Percentiles rank a stretch among this genome's conserved stretches.
phyloP scores from a whole-genome alignment of 2,329 filamentous ascomycete species.

The Aphanocladium album region DNA sequence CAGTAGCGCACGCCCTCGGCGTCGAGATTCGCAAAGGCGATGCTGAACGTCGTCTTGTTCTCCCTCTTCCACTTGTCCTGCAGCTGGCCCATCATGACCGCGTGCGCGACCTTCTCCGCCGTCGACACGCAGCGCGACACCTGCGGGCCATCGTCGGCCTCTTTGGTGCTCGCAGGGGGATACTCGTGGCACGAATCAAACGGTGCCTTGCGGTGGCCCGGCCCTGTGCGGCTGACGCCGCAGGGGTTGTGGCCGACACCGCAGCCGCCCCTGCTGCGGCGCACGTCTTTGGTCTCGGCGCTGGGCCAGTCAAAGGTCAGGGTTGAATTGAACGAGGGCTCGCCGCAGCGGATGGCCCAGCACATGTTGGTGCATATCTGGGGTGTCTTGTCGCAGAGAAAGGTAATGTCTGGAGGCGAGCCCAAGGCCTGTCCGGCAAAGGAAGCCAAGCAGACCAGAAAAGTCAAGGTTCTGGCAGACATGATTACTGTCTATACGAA shows the following conservation, averaged over 20 bases:
- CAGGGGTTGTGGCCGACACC: constrained; percentile 12
- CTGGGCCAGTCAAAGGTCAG: constrained; percentile 15
- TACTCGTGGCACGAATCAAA: constrained; percentile 18
- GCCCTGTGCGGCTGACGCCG: constrained; percentile 10
- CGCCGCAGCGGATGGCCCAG: constrained; percentile 20
- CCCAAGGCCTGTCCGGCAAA: neutral
- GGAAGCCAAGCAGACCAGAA: neutral
- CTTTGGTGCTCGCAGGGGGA: constrained; percentile 16
- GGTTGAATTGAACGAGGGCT: constrained; percentile 13
- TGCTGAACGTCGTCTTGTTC: constrained; percentile 5
- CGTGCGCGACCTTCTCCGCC: constrained; percentile 13
- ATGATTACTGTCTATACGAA: neutral
- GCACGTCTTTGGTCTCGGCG: constrained; percentile 1
- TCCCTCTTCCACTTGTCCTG: constrained; percentile 9
- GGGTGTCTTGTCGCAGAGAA: constrained; percentile 17
- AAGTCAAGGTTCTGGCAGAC: neutral
- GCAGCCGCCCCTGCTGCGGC: constrained; percentile 13
- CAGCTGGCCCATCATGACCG: constrained; percentile 4
- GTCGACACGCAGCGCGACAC: constrained; percentile 19
- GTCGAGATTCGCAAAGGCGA: constrained; percentile 19
- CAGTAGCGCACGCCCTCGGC: constrained; percentile 16
- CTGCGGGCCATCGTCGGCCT: constrained; percentile 14
- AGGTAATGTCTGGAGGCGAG: constrained; percentile 18
- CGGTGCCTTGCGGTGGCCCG: constrained; percentile 14
- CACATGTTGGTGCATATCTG: constrained; percentile 22